Percentiles rank a stretch among this genome's conserved stretches.
These are phyloP conservation scores for Aquilaria yunnanensis DNA, from an alignment of 345 rosid species.

Conservation along the genomic window DNA sequence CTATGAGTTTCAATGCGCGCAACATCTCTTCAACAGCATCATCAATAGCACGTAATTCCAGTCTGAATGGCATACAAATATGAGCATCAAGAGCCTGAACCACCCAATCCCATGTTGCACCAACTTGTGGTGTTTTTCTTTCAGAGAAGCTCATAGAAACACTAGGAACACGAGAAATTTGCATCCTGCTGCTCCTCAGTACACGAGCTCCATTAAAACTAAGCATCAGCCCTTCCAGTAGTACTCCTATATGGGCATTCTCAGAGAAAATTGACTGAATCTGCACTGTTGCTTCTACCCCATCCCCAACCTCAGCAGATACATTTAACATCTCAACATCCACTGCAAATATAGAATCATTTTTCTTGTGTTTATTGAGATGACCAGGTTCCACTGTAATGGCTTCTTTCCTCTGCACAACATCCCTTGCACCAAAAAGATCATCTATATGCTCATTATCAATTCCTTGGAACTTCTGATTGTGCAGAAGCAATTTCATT, in stretches of 20 bases:
- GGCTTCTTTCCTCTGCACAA: slow-evolving; percentile 40
- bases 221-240: slow-evolving; percentile 83
- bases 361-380: slow-evolving; percentile 59
- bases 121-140: slow-evolving; percentile 28
- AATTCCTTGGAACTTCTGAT: slow-evolving; percentile 50
- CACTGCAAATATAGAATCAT: slow-evolving; percentile 89
- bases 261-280: slow-evolving; percentile 97
- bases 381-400: slow-evolving; percentile 31
- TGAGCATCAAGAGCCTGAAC: slow-evolving; percentile 91
- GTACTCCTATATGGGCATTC: slow-evolving; percentile 90
- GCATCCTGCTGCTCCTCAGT: slow-evolving; percentile 84
- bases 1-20: slow-evolving; percentile 73
- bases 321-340: slow-evolving; percentile 79
- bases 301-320: slow-evolving; percentile 91
- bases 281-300: slow-evolving; percentile 71
- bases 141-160: slow-evolving; percentile 44
- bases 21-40: slow-evolving; percentile 94
- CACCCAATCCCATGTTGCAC: slow-evolving; percentile 70
- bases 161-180: slow-evolving; percentile 84
- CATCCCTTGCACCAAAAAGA: slow-evolving; percentile 30
- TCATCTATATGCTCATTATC: slow-evolving; percentile 29
- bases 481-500: slow-evolving; percentile 49
- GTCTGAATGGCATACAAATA: slow-evolving; percentile 78
- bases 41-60: slow-evolving; percentile 94
- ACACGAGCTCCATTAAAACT: slow-evolving; percentile 69